A percentile compares a stretch with the other conserved stretches of the same genome.
Evolutionary conservation across 768 basidiomycete genomes (phyloP).

Genomic region (Lactarius tabidus): DNA sequence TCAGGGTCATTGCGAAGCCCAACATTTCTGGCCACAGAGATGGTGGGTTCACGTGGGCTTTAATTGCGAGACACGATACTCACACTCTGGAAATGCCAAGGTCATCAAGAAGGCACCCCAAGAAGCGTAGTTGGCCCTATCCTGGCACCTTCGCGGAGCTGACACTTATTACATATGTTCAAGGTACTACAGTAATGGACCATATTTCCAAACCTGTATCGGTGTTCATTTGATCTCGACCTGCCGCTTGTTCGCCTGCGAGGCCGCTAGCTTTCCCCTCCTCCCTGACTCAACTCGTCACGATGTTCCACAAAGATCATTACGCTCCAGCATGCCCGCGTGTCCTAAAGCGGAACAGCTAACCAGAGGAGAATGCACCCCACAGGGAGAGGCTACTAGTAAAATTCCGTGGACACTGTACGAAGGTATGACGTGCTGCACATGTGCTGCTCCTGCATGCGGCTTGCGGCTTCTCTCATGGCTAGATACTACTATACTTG

Average conservation of each 20-base stretch:
- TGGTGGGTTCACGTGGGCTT: not conserved
- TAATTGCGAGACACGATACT: not conserved
- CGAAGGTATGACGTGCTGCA: not conserved
- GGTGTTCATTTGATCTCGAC: not conserved
- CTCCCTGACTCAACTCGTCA: not conserved
- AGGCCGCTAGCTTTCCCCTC: not conserved
- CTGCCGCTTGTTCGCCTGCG: not conserved
- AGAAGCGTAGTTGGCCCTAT: not conserved
- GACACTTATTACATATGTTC: not conserved
- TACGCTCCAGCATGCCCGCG: not conserved
- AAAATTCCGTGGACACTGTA: not conserved
- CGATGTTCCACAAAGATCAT: not conserved
- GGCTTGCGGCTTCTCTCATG: not conserved
- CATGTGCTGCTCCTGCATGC: not conserved
- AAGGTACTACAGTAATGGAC: not conserved
- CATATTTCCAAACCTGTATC: not conserved
- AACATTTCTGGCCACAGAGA: not conserved
- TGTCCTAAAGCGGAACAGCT: not conserved
- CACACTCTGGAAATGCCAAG: not conserved
- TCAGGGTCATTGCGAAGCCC: not conserved
- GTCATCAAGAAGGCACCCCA: not conserved
- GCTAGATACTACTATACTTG: not conserved
- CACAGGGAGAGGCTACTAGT: not conserved
- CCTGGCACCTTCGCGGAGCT: not conserved
- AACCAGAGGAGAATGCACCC: not conserved